These are phyloP conservation scores for Pseudocercospora fijiensis DNA, from an alignment of 2,329 filamentous ascomycete genomes.

Conservation along the genomic window DNA sequence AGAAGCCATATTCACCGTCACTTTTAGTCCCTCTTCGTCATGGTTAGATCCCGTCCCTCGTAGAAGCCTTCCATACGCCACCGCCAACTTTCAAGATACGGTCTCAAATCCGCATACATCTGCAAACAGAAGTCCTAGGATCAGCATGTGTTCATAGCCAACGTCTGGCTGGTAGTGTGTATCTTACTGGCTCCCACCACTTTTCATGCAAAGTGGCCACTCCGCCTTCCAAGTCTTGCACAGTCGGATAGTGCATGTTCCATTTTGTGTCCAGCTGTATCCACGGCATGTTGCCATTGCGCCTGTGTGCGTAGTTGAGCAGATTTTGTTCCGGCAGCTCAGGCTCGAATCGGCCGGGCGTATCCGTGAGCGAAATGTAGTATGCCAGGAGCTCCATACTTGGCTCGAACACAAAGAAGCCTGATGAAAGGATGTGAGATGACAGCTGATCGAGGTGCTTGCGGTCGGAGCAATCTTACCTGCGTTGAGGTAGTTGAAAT, in stretches of 20 bases:
- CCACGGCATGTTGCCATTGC: constrained; percentile 44
- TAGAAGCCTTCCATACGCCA: constrained; percentile 42
- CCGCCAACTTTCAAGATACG: constrained; percentile 37
- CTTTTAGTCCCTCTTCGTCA: not conserved
- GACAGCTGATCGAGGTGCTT: not conserved
- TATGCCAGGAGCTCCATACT: constrained; percentile 32
- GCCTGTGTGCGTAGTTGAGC: constrained; percentile 40
- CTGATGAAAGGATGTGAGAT: not conserved
- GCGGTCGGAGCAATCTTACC: constrained; percentile 10
- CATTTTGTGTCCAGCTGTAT: constrained; percentile 39
- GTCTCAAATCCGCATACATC: constrained; percentile 35
- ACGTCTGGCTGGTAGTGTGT: not conserved
- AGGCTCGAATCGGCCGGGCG: constrained; percentile 36
- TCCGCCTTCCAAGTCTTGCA: constrained; percentile 40
- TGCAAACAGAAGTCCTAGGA: not conserved
- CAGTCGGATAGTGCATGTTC: constrained; percentile 42
- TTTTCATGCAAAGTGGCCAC: constrained; percentile 43
- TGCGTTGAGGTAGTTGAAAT: constrained; percentile 37
- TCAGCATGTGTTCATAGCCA: not conserved
- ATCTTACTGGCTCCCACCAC: constrained; percentile 39
- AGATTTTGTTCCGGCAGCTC: constrained; percentile 40
- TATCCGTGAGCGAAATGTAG: constrained; percentile 35
- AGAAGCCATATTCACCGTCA: not conserved
- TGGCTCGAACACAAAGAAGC: constrained; percentile 40
- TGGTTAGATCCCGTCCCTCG: constrained; percentile 33